Percentiles rank a stretch among this genome's conserved stretches.
phyloP scores from a whole-genome alignment of 2,329 filamentous ascomycete genomes.

The Fusarium goolgardi region DNA sequence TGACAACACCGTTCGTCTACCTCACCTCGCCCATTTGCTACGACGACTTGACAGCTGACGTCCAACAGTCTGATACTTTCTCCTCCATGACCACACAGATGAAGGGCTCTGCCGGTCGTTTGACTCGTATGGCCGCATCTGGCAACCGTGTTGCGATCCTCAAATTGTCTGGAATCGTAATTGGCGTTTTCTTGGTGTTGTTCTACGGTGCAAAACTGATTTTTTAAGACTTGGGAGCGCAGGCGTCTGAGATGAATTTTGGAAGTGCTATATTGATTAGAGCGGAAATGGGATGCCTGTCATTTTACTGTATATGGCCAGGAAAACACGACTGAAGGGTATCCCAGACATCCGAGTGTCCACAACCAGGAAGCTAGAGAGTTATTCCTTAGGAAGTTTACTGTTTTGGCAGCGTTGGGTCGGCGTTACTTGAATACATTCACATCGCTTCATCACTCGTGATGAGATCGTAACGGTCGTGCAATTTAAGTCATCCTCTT shows the following conservation, averaged over 20 bases:
- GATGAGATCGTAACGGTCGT: constrained; percentile 18
- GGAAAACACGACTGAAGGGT: background rate
- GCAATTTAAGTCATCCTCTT: constrained; percentile 36
- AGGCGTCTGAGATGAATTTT: constrained; percentile 4
- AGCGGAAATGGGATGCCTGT: background rate
- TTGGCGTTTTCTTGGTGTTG: constrained; percentile 76
- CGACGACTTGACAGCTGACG: constrained; percentile 18
- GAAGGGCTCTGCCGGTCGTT: constrained; percentile 82
- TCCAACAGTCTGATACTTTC: constrained; percentile 82
- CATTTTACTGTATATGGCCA: background rate
- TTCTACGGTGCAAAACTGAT: constrained; percentile 78
- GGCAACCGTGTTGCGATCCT: constrained; percentile 93
- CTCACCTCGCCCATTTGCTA: background rate
- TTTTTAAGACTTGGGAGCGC: constrained; percentile 56
- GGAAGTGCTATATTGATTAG: constrained; percentile 7
- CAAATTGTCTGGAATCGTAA: constrained; percentile 86
- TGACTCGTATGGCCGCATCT: constrained; percentile 89
- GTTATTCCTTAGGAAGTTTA: constrained; percentile 15
- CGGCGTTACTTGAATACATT: constrained; percentile 42
- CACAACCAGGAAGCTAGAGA: constrained; percentile 9
- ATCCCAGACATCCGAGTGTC: constrained; percentile 10
- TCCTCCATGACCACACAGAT: constrained; percentile 85
- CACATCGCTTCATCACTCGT: constrained; percentile 20
- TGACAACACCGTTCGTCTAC: constrained; percentile 77
- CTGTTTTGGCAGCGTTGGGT: constrained; percentile 35